phyloP scores from a whole-genome alignment of 78 protist species.

The Dictyostelium purpureum region DNA sequence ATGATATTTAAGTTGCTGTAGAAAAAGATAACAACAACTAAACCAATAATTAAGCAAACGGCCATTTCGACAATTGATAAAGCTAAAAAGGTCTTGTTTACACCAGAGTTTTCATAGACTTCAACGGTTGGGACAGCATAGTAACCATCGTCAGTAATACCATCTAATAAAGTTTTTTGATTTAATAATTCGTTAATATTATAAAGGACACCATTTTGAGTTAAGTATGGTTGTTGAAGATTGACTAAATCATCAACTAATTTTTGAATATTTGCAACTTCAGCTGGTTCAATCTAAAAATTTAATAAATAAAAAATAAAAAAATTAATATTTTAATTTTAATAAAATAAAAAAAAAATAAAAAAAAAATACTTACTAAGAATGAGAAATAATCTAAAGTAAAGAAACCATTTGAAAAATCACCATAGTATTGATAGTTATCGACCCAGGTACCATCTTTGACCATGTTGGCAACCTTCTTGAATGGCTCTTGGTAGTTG shows the following conservation, averaged over 20 bases:
- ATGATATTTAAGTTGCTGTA: not conserved
- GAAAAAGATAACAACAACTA: conserved; percentile 1
- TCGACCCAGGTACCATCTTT: not conserved
- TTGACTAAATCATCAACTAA: not conserved
- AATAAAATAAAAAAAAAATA: not conserved
- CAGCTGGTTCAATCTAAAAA: not conserved
- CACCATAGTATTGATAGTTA: not conserved
- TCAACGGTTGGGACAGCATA: conserved; percentile 56
- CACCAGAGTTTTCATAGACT: not conserved
- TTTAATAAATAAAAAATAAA: not conserved
- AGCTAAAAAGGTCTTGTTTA: conserved; percentile 29
- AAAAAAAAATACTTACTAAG: conserved; percentile 1
- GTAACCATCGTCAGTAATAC: conserved; percentile 6
- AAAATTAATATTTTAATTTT: not conserved
- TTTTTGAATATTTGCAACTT: not conserved
- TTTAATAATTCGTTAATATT: not conserved
- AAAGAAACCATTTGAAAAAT: conserved; percentile 33
- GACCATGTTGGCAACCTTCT: not conserved
- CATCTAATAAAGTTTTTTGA: not conserved
- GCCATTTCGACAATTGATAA: conserved; percentile 24
- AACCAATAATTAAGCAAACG: not conserved
- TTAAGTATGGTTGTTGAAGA: conserved; percentile 4
- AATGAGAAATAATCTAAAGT: conserved; percentile 14
- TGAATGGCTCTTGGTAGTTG: conserved; percentile 5
- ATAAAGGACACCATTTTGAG: too few relatives aligned